phyloP scores from a whole-genome alignment of 2,329 filamentous ascomycete genomes.

The Diaporthe citrichinensis region DNA sequence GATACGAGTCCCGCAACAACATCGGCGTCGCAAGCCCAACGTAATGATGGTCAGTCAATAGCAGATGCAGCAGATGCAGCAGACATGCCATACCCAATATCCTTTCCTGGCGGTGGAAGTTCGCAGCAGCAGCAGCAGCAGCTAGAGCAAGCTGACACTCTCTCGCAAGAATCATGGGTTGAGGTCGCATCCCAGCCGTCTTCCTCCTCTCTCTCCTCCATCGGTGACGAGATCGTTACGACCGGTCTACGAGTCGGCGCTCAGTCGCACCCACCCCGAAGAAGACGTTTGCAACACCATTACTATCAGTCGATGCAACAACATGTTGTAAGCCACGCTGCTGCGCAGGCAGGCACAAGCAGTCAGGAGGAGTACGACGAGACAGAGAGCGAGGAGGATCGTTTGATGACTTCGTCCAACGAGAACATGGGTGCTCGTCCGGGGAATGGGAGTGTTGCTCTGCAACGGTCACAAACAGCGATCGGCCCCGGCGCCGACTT shows the following conservation, averaged over 20 bases:
- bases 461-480: conserved; percentile 53
- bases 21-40: conserved; percentile 46
- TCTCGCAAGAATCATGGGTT: conserved; percentile 91
- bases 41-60: conserved; percentile 52
- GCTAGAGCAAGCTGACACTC: conserved; percentile 46
- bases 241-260: conserved; percentile 85
- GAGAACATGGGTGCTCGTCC: conserved; percentile 61
- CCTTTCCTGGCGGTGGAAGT: background rate
- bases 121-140: conserved; percentile 15
- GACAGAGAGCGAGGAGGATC: conserved; percentile 91
- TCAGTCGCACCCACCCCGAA: conserved; percentile 72
- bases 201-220: conserved; percentile 90
- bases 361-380: conserved; percentile 97
- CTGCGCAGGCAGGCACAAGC: conserved; percentile 67
- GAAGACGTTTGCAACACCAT: conserved; percentile 63
- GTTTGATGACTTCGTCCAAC: conserved; percentile 70
- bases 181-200: conserved; percentile 94
- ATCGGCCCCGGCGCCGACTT: conserved; percentile 54
- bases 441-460: conserved; percentile 38
- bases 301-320: conserved; percentile 54
- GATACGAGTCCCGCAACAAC: conserved; percentile 35
- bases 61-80: background rate
- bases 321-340: conserved; percentile 55
- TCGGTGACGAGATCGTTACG: conserved; percentile 90
- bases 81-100: conserved; percentile 12